phyloP scores from a whole-genome alignment of 805 yeast genomes.

The Yamadazyma tumulicola region DNA sequence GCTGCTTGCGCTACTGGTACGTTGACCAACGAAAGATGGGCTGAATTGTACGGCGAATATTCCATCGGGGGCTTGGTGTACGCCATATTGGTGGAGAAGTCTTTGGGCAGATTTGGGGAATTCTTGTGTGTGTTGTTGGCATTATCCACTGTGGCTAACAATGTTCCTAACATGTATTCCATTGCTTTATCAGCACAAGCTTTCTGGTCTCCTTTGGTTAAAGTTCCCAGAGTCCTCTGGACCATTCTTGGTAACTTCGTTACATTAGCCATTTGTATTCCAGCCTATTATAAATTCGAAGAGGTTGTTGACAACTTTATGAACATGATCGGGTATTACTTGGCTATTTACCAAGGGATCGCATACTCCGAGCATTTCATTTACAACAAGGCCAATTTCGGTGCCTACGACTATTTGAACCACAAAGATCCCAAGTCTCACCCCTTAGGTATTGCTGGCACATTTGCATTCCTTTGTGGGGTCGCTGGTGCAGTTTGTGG shows the following conservation, averaged over 20 bases:
- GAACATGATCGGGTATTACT: conserved; percentile 89
- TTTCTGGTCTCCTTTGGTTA: conserved; percentile 68
- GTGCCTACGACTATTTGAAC: conserved; percentile 59
- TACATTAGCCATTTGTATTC: conserved; percentile 83
- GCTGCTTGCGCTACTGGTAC: conserved; percentile 79
- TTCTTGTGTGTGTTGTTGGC: conserved; percentile 84
- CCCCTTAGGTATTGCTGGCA: conserved; percentile 79
- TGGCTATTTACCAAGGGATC: conserved; percentile 79
- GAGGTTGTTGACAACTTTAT: conserved; percentile 78
- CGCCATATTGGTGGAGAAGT: conserved; percentile 71
- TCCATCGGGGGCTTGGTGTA: conserved; percentile 72
- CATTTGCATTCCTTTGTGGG: conserved; percentile 76
- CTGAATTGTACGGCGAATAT: conserved; percentile 21
- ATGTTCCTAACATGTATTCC: conserved; percentile 92
- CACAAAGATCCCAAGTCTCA: conserved; percentile 55
- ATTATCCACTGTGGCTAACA: conserved; percentile 84
- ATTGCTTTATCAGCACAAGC: conserved; percentile 85
- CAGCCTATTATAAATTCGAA: conserved; percentile 75
- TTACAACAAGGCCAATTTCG: conserved; percentile 59
- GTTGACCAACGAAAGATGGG: conserved; percentile 29
- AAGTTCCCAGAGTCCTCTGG: conserved; percentile 83
- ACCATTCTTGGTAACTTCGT: conserved; percentile 70
- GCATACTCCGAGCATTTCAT: conserved; percentile 79
- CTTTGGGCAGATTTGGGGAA: conserved; percentile 85
- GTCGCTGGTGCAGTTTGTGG: conserved; percentile 84